phyloP scores from a whole-genome alignment of 2,329 filamentous ascomycete species.

The Hypomyces perniciosus region DNA sequence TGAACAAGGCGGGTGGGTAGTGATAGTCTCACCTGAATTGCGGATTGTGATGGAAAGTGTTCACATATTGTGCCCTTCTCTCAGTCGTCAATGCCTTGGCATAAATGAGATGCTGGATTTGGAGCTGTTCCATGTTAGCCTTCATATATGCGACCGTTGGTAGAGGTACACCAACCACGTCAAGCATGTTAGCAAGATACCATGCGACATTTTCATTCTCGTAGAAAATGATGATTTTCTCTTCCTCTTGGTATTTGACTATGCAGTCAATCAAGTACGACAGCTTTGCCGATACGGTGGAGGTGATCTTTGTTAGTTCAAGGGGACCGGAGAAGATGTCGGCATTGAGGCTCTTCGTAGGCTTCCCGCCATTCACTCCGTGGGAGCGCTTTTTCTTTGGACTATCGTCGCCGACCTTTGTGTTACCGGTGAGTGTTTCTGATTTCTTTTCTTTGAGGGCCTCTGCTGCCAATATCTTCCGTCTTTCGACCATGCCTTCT shows the following conservation, averaged over 20 bases:
- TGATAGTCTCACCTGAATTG: slow-evolving; percentile 45
- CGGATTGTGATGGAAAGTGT: slow-evolving; percentile 65
- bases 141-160: background rate
- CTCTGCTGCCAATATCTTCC: slow-evolving; percentile 22
- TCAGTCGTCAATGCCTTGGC: slow-evolving; percentile 55
- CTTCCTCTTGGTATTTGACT: slow-evolving; percentile 56
- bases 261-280: slow-evolving; percentile 78
- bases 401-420: slow-evolving; percentile 35
- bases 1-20: background rate
- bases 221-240: slow-evolving; percentile 92
- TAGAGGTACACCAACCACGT: slow-evolving; percentile 46
- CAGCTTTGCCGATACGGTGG: slow-evolving; percentile 79
- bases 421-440: slow-evolving; percentile 35
- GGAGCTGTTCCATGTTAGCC: slow-evolving; percentile 34
- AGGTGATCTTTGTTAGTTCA: slow-evolving; percentile 57
- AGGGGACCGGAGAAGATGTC: slow-evolving; percentile 41
- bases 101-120: slow-evolving; percentile 60
- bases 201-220: slow-evolving; percentile 81
- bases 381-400: slow-evolving; percentile 28
- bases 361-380: slow-evolving; percentile 20
- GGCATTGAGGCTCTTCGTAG: slow-evolving; percentile 17
- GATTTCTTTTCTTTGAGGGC: slow-evolving; percentile 14
- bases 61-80: slow-evolving; percentile 67
- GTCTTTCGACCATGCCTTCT: slow-evolving; percentile 32
- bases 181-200: slow-evolving; percentile 77